Conservation (phyloP, 2,329 filamentous ascomycete genomes). For the Chaetomium strumarium region DNA sequence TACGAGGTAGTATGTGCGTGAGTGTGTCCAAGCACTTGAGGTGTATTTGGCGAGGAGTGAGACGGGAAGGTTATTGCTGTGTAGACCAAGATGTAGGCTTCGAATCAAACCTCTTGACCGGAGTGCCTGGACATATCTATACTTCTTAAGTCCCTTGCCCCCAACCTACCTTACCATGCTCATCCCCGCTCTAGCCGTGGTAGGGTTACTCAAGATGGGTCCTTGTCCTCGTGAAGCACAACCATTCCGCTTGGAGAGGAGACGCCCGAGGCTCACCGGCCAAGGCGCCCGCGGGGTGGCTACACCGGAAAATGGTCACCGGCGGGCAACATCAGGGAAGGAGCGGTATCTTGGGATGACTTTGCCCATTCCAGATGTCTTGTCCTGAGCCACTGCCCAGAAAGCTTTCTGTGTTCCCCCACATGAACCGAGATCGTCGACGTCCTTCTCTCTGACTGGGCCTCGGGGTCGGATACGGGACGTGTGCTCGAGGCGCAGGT, state of each 20-base stretch:
- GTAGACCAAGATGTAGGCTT: background rate
- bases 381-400: slow-evolving; percentile 3
- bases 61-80: background rate
- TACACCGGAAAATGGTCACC: background rate
- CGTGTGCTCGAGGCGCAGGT: slow-evolving; percentile 9
- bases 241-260: slow-evolving; percentile 7
- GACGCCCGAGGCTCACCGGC: slow-evolving; percentile 1
- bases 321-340: slow-evolving; percentile 5
- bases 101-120: background rate
- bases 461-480: background rate
- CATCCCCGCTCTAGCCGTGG: slow-evolving; percentile 2
- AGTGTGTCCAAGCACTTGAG: background rate
- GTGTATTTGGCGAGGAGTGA: background rate
- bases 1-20: slow-evolving; percentile 1
- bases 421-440: background rate
- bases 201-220: slow-evolving; percentile 8
- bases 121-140: slow-evolving; percentile 12
- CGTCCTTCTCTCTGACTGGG: background rate
- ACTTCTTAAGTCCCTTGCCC: background rate
- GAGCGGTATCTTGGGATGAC: slow-evolving; percentile 8
- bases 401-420: slow-evolving; percentile 11
- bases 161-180: background rate
- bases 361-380: slow-evolving; percentile 14
- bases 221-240: slow-evolving; percentile 1
- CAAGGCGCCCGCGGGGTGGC: background rate